Base-by-base conservation (phyloP, 768 basidiomycete genomes). In the Pholiota microspora region DNA sequence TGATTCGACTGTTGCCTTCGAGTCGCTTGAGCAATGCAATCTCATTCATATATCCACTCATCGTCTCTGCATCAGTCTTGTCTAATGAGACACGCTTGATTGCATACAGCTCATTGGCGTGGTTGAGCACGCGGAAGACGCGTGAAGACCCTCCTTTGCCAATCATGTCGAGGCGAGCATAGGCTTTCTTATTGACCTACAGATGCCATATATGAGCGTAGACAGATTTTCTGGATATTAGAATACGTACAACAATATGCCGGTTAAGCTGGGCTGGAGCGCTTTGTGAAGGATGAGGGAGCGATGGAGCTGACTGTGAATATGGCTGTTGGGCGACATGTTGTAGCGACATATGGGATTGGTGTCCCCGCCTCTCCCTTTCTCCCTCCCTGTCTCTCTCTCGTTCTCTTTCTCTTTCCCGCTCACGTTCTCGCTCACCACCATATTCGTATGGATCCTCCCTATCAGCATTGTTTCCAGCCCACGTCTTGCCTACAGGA, bases 71-170 rank as follows among this genome's bases (percentile, higher is more conserved):
- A 60, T 98, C 96, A 5, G 89, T 88, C 66, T 88, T 87, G 68
- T 96, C 93, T 18, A 98, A 77, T 13, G 89, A 83, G 32, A 98
- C 95, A 51, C 89, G 86, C 69, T 99, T 99, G 67, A 99, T 81
- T 8, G 96, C 96, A 63, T 83, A 93, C 31, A 98, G 77, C 64
- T 90, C 86, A 58, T 76, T 89, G 44, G 80, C 74, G 35, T 80
- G 74, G 65, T 83, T 89, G 66, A 98, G 78, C 7, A 97, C 94
- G 21, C 93, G 88, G 69, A 87, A 99, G 35, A 99, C 96, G 45
- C 91, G 88, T n/a, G 94, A 97, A 7, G 94, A 89, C 0, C 96
- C 96, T 38, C 96, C 96, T 64, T 88, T 92, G 35, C 96, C 96
- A 51, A 98, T 86, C 72, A 92, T 77, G 65, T 94, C 92, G 2